Evolutionary conservation across 306 rosid species (phyloP).

Genomic region (Benincasa hispida): DNA sequence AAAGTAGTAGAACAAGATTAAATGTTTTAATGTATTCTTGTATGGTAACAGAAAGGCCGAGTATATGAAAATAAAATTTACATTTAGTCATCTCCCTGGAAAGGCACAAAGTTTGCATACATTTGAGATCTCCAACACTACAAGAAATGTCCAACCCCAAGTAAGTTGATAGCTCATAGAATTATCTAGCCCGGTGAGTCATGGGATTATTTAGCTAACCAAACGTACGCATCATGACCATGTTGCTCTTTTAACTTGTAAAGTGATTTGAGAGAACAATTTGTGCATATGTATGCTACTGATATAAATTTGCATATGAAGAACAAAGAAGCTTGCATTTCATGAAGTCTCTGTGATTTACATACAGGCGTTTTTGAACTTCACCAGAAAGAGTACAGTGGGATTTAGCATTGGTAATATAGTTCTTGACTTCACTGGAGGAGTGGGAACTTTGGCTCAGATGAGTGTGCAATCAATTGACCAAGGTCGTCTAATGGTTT

Average conservation of each 20-base stretch:
- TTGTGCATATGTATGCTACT: background rate
- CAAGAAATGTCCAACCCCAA: background rate
- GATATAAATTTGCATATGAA: background rate
- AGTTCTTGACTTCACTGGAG: slow-evolving; percentile 59
- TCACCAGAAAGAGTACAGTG: slow-evolving; percentile 50
- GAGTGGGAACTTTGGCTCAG: slow-evolving; percentile 49
- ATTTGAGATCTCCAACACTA: background rate
- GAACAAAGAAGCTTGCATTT: background rate
- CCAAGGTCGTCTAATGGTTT: slow-evolving; percentile 26
- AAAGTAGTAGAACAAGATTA: background rate
- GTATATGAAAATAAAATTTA: background rate
- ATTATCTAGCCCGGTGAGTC: background rate
- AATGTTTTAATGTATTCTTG: background rate
- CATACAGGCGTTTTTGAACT: slow-evolving; percentile 58
- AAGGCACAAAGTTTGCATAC: background rate
- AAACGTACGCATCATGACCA: background rate
- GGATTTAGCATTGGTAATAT: slow-evolving; percentile 71
- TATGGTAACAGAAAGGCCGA: background rate
- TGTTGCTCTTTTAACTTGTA: background rate
- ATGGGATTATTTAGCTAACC: background rate
- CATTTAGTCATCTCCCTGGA: background rate
- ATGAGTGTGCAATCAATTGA: slow-evolving; percentile 74
- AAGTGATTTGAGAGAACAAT: background rate
- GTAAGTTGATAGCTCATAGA: background rate
- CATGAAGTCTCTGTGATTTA: background rate